Base-by-base conservation (phyloP, 805 yeast genomes). In the Cyberlindnera americana region DNA sequence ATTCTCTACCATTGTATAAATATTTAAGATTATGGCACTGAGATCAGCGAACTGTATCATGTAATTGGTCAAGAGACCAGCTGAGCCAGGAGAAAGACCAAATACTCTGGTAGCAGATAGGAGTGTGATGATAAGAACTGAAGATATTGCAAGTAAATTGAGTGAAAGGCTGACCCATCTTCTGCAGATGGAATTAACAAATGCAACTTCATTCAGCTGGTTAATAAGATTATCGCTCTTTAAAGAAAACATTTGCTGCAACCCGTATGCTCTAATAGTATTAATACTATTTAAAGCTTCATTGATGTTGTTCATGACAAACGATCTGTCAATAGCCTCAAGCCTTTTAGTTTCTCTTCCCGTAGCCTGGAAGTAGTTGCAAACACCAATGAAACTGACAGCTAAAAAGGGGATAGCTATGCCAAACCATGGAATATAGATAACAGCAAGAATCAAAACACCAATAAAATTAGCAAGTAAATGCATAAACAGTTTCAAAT, bases 311-410 rank as follows among this genome's bases (percentile, higher is more conserved):
- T 80, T 72, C 61, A 78, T 81, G 40, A 85, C 83, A 36, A 71
- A 67, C 1, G 91, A 81, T 48, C 91, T 67, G 41, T 77, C 77
- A 7, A 79, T 63, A 4, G 91, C 82, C 56, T 86, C 93, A 40
- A 85, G 62, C 47, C 95, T 73, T 58, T 85, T 86, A 40, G 84
- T 69, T 54, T 86, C 95, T 50, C 91, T 65, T 1, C 86, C 76
- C 0, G 87, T 72, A 1, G 84, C 80, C 50, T 83, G 82, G 55
- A 81, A 86, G 53, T 65, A 77, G 37, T 68, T 65, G 3, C 78
- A 66, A 29, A 76, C 54, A 2, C 60, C 49, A 17, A 72, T 43
- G 48, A 73, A 75, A 13, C 74, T 43, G 13, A 64, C 43, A 2
- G 61, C 53, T 35, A 81, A 56, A 32, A 75, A 21, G 6, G 85